Percentiles rank a stretch among this genome's conserved stretches.
Evolutionary conservation across 129 eudicot species (phyloP).

Genomic region (Escallonia herrerae): DNA sequence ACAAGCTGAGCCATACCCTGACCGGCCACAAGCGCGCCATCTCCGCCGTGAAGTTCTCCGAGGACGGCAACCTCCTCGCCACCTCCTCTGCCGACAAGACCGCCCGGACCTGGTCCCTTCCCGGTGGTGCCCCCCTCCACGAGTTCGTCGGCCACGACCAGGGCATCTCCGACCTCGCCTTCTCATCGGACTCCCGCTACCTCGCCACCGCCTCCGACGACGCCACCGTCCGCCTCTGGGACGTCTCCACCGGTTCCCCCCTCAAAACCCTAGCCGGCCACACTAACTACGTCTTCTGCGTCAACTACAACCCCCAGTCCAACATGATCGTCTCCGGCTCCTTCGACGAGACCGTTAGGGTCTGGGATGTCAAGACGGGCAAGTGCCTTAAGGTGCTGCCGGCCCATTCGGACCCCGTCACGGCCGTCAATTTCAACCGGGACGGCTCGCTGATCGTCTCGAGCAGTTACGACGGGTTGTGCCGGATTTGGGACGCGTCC

Average conservation of each 20-base stretch:
- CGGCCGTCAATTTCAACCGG: constrained; percentile 65
- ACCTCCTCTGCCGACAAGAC: constrained; percentile 88
- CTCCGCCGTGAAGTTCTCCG: constrained; percentile 88
- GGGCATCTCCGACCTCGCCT: constrained; percentile 87
- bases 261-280: constrained; percentile 79
- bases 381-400: constrained; percentile 88
- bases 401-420: constrained; percentile 97
- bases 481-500: constrained; percentile 91
- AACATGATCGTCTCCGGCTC: constrained; percentile 83
- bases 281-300: constrained; percentile 76
- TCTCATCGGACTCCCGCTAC: constrained; percentile 76
- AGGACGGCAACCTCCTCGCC: constrained; percentile 78
- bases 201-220: constrained; percentile 97
- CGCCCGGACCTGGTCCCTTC: constrained; percentile 52
- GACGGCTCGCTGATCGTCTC: constrained; percentile 79
- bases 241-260: constrained; percentile 47
- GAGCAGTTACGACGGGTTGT: constrained; percentile 86
- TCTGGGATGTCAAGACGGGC: constrained; percentile 88
- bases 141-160: constrained; percentile 64
- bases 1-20: constrained; percentile 66
- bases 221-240: constrained; percentile 72
- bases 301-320: constrained; percentile 66
- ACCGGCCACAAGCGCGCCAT: constrained; percentile 78
- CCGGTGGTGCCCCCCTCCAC: constrained; percentile 30
- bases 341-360: constrained; percentile 91